These are phyloP conservation scores for Chrysanthemum seticuspe DNA, from an alignment of 129 eudicot species.

Conservation along the genomic window DNA sequence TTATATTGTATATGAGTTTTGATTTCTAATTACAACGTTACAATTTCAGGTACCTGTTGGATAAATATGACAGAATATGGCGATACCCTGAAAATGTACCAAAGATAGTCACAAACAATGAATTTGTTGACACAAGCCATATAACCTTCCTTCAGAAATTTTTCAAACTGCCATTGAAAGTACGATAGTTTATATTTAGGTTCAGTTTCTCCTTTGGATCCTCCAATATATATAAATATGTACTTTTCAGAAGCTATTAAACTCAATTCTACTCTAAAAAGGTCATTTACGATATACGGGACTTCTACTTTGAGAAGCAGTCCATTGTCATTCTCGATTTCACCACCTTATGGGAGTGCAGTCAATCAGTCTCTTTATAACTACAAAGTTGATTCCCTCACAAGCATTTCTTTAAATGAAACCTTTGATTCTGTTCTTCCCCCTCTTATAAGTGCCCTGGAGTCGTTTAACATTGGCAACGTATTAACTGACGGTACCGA, in stretches of 20 bases:
- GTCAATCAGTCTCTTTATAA: neutral
- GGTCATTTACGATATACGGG: conserved; percentile 30
- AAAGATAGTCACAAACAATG: neutral
- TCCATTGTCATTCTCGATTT: conserved; percentile 16
- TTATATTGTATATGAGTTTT: neutral
- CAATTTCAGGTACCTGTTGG: conserved; percentile 21
- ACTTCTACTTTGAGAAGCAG: neutral
- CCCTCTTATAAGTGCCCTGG: conserved; percentile 36
- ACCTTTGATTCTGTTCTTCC: conserved; percentile 28
- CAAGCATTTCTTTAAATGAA: conserved; percentile 27
- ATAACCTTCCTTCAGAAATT: conserved; percentile 28
- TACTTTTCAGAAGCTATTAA: conserved; percentile 35
- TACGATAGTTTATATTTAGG: conserved; percentile 16
- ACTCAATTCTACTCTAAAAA: conserved; percentile 25
- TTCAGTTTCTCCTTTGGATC: neutral
- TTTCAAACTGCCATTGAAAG: conserved; percentile 23
- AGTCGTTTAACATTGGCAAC: conserved; percentile 25
- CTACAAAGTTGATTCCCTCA: conserved; percentile 13
- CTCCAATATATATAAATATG: conserved; percentile 16
- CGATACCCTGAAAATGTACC: neutral
- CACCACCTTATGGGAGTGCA: conserved; percentile 22
- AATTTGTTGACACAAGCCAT: neutral
- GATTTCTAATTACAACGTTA: neutral
- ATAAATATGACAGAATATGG: conserved; percentile 43
- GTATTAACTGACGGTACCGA: conserved; percentile 34